Evolutionary conservation across 345 rosid genomes (phyloP), one percentile per base, ranked within the genome.

Genomic region (Carallia pectinifolia): DNA sequence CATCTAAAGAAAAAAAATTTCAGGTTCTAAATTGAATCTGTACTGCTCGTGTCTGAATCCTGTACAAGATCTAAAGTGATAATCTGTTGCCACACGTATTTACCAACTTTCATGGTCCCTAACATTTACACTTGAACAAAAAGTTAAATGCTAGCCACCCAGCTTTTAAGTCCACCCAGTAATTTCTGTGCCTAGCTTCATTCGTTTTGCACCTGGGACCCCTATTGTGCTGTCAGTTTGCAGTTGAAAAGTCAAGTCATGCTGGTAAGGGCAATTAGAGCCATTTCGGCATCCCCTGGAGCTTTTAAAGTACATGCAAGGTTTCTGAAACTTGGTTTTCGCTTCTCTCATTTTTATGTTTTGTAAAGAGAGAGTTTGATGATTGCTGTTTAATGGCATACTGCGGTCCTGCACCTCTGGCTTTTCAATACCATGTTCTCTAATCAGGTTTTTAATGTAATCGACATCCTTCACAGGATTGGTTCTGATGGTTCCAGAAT

Each of bases 391-490:
- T 62, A 76, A 61, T 6, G 17, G 15, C 10, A 67, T 52, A 23
- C 71, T 65, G 47, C 54, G 33, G 48, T 52, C 71, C 68, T 10
- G 62, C 68, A 18, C 63, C 66, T 82, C 80, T 53, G 67, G 73
- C 78, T 66, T 78, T 53, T 62, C 83, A 31, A 64, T 66, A 39
- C 96, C 96, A 83, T 90, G 93, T 72, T 81, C 80, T 81, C 83
- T 87, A 19, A 90, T 85, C 12, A 92, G 87, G 52, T 85, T 81
- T 80, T 88, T 88, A 76, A 83, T 58, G 79, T 88, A 84, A 79
- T 75, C 66, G 53, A 66, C 5, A 72, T 84, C 83, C 81, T 75
- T 88, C 80, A 64, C 55, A 16, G 67, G 56, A 13, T 75, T 77
- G 12, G 68, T 61, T 58, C 56, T 33, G 71, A 70, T 58, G 15